Base-by-base conservation (phyloP, 2,329 filamentous ascomycete genomes). In the Stachybotrys elegans region DNA sequence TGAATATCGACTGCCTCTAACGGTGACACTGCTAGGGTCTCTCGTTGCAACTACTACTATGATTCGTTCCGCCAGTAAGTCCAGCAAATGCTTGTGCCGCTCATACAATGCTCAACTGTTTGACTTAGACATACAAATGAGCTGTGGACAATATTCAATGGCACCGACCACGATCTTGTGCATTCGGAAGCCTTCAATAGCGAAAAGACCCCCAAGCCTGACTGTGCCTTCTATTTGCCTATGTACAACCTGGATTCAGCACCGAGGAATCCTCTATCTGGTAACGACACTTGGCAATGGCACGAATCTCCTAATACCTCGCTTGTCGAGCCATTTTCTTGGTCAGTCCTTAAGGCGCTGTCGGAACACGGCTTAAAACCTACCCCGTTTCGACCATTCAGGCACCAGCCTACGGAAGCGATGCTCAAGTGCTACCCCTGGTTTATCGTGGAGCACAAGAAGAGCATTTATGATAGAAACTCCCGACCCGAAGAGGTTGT, bases 391-490 rank as follows among this genome's bases (percentile, higher is more conserved):
- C 29, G 22, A 4, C 21, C 49, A 1, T 48, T 48, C 7, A 6
- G 43, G 1, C 40, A 38, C 2, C 9, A 21, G 1, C 36, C 45
- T 3, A 14, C 19, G 8, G 43, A 45, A 14, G 35, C 51, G 0
- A 25, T 19, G 2, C 40, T 53, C 6, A 40, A 32, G 12, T 54
- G 46, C 8, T 55, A 46, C 43, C 50, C 51, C 21, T 53, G 51
- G 51, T 46, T 55, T 2, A 16, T 54, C 4, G 34, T 48, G 4
- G 50, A 55, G n/a, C 34, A 53, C 9, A 53, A 55, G 7, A 50
- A 42, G 17, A 34, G 31, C 31, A 8, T 34, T 34, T 34, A 34
- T n/a, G 44, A 50, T 3, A 11, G 20, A 4, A 13, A 7, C 13
- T 34, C 17, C 14, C 31, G 31, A 34, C 31, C 31, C 31, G 31